A percentile compares a stretch with the other conserved stretches of the same genome.
Evolutionary conservation across 2,329 filamentous ascomycete species (phyloP).

Genomic region (Arthroderma sp.): DNA sequence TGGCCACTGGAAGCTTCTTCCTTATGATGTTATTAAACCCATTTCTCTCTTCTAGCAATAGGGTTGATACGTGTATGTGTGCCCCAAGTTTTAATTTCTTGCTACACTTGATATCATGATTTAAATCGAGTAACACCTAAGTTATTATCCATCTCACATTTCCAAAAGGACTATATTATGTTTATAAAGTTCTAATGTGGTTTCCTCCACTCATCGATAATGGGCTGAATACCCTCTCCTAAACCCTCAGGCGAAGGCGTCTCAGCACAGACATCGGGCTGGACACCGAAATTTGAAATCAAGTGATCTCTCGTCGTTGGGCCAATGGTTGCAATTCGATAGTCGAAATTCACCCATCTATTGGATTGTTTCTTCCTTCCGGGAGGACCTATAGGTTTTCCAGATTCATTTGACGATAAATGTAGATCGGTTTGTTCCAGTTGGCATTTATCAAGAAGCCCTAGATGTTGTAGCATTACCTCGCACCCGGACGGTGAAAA

Average conservation of each 20-base stretch:
- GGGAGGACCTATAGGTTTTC: not conserved
- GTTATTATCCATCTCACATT: too few relatives aligned
- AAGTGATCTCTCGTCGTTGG: slow-evolving; percentile 79
- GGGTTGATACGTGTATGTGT: too few relatives aligned
- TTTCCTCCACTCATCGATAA: slow-evolving; percentile 23
- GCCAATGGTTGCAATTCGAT: slow-evolving; percentile 74
- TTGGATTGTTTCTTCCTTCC: slow-evolving; percentile 9
- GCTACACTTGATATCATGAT: too few relatives aligned
- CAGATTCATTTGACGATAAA: not conserved
- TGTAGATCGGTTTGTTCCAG: not conserved
- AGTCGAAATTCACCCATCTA: slow-evolving; percentile 30
- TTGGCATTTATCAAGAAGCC: slow-evolving; percentile 31
- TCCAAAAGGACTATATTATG: too few relatives aligned
- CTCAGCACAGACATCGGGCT: slow-evolving; percentile 53
- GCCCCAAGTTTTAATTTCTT: too few relatives aligned
- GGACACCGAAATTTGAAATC: slow-evolving; percentile 29
- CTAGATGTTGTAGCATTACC: slow-evolving; percentile 46
- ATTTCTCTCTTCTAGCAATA: too few relatives aligned
- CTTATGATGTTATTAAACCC: not conserved
- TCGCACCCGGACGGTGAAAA: slow-evolving; percentile 53
- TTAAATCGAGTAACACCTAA: too few relatives aligned
- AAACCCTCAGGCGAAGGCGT: slow-evolving; percentile 74
- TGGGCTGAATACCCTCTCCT: slow-evolving; percentile 50
- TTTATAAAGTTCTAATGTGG: not conserved
- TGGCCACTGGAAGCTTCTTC: not conserved